Evolutionary conservation across 2,329 filamentous ascomycete species (phyloP).

Genomic region (Cordyceps tenuipes): DNA sequence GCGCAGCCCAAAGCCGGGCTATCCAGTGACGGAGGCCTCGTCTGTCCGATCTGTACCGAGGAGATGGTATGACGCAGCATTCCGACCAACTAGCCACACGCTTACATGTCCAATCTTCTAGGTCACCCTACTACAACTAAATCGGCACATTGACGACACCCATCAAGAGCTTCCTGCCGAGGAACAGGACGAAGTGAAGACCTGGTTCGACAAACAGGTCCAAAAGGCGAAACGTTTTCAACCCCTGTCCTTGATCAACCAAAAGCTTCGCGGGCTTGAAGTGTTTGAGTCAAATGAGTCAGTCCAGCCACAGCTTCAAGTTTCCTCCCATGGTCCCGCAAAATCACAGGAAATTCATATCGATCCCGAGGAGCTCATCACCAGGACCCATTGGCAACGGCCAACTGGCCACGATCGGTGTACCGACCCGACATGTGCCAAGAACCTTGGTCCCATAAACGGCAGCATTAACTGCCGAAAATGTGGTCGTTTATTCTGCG

Average conservation of each 20-base stretch:
- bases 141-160: constrained; percentile 74
- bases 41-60: constrained; percentile 96
- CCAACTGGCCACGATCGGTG: constrained; percentile 67
- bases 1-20: constrained; percentile 45
- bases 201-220: constrained; percentile 94
- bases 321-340: constrained; percentile 25
- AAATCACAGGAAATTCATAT: constrained; percentile 36
- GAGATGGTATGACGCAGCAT: constrained; percentile 69
- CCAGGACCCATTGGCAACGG: constrained; percentile 80
- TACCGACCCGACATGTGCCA: constrained; percentile 79
- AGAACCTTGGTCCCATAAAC: constrained; percentile 67
- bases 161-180: constrained; percentile 85
- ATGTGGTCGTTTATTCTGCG: constrained; percentile 89
- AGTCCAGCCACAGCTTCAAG: constrained; percentile 26
- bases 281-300: constrained; percentile 90
- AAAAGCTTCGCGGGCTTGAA: constrained; percentile 85
- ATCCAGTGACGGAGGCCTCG: constrained; percentile 50
- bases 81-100: background rate
- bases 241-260: constrained; percentile 81
- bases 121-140: constrained; percentile 88
- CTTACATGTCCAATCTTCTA: constrained; percentile 25
- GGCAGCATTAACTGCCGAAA: constrained; percentile 89
- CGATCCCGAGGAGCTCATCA: constrained; percentile 87
- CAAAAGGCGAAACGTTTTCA: constrained; percentile 90
- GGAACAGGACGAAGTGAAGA: constrained; percentile 89